Evolutionary conservation across 805 yeast genomes (phyloP).

Genomic region (Cyberlindnera xylosilytica): DNA sequence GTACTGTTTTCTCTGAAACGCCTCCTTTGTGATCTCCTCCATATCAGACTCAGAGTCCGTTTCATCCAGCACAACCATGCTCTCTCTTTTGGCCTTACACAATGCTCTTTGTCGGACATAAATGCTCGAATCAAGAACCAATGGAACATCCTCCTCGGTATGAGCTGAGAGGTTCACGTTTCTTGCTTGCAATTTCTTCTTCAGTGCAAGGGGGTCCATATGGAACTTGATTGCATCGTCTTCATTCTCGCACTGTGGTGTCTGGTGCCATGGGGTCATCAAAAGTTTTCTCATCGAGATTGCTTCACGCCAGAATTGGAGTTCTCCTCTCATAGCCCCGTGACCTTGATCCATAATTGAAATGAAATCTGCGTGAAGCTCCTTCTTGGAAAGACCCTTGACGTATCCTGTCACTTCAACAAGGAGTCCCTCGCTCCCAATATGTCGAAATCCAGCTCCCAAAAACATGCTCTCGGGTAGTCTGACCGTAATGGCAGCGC

Average conservation of each 20-base stretch:
- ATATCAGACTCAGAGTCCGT: slow-evolving; percentile 9
- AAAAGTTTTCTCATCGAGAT: slow-evolving; percentile 26
- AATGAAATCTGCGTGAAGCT: slow-evolving; percentile 31
- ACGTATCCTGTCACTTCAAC: slow-evolving; percentile 29
- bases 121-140: slow-evolving; percentile 24
- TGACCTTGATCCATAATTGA: slow-evolving; percentile 23
- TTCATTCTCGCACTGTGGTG: slow-evolving; percentile 14
- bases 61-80: slow-evolving; percentile 16
- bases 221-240: not conserved
- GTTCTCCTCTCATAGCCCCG: slow-evolving; percentile 28
- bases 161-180: slow-evolving; percentile 2
- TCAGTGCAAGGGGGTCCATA: slow-evolving; percentile 4
- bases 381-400: slow-evolving; percentile 20
- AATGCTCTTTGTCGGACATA: slow-evolving; percentile 12
- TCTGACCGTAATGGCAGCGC: slow-evolving; percentile 28
- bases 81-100: slow-evolving; percentile 7
- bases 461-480: slow-evolving; percentile 21
- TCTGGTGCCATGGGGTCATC: slow-evolving; percentile 34
- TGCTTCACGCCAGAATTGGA: slow-evolving; percentile 36
- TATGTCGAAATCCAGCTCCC: slow-evolving; percentile 21
- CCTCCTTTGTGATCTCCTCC: slow-evolving; percentile 14
- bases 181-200: slow-evolving; percentile 8
- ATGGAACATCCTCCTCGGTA: slow-evolving; percentile 4
- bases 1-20: slow-evolving; percentile 4
- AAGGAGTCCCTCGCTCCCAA: slow-evolving; percentile 25